Percentiles rank a stretch among this genome's conserved stretches.
Evolutionary conservation across 805 yeast genomes (phyloP).

Genomic region (Kregervanrija pseudodelftensis): DNA sequence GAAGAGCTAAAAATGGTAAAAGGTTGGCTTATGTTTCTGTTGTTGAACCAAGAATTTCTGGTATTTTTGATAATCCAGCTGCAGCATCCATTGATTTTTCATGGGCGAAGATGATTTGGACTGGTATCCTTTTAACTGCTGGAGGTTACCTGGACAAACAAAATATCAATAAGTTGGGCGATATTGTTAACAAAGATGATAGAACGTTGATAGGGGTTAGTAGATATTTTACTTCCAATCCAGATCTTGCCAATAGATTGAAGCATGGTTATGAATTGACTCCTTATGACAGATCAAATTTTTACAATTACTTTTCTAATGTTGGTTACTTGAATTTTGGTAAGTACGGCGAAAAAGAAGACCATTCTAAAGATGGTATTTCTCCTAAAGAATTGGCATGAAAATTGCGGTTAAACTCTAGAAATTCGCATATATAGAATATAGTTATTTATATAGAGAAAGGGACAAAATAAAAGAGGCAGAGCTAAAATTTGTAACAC

Average conservation of each 20-base stretch:
- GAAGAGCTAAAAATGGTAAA: conserved; percentile 20
- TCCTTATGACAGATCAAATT: conserved; percentile 32
- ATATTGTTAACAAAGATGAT: conserved; percentile 22
- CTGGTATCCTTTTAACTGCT: conserved; percentile 16
- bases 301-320: conserved; percentile 24
- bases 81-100: conserved; percentile 6
- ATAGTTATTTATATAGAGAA: too few relatives aligned
- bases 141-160: conserved; percentile 22
- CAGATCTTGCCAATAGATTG: conserved; percentile 34
- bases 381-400: conserved; percentile 9
- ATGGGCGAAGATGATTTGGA: conserved; percentile 16
- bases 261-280: conserved; percentile 28
- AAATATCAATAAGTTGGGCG: conserved; percentile 11
- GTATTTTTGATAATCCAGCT: conserved; percentile 22
- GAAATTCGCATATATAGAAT: too few relatives aligned
- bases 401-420: background rate
- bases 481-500: background rate
- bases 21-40: conserved; percentile 19
- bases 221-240: conserved; percentile 36
- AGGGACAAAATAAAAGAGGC: too few relatives aligned
- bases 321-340: conserved; percentile 10
- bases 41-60: conserved; percentile 70
- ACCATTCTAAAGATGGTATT: conserved; percentile 7
- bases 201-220: conserved; percentile 38
- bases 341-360: conserved; percentile 8